A percentile compares a stretch with the other conserved stretches of the same genome.
Evolutionary conservation across 148 eudicot genomes (phyloP).

Genomic region (Vaccinium darrowii): DNA sequence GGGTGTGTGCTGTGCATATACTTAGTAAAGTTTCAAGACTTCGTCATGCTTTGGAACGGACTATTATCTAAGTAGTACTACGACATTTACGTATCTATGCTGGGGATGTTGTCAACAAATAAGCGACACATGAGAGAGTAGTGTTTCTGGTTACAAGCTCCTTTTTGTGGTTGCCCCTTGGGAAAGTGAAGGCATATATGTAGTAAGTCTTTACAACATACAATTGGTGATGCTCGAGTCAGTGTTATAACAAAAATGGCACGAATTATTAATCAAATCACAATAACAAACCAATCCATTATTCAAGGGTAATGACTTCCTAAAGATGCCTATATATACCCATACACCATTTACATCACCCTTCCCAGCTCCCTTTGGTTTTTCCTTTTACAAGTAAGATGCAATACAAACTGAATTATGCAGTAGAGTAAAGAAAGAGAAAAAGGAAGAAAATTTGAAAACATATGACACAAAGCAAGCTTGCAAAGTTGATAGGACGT

Average conservation of each 20-base stretch:
- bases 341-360: background rate
- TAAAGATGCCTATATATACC: background rate
- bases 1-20: background rate
- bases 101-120: too few species aligned
- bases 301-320: background rate
- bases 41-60: too few species aligned
- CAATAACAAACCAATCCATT: background rate
- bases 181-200: background rate
- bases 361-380: background rate
- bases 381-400: background rate
- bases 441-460: constrained; percentile 8
- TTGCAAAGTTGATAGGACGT: constrained; percentile 5
- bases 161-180: too few species aligned
- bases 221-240: background rate
- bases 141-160: too few species aligned
- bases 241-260: background rate
- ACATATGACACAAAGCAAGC: background rate
- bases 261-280: background rate
- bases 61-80: too few species aligned
- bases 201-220: background rate
- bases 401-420: background rate
- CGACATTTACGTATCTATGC: too few species aligned
- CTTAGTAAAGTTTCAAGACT: background rate
- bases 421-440: background rate
- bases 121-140: too few species aligned